A percentile compares a stretch with the other conserved stretches of the same genome.
These are phyloP conservation scores for Simmondsia chinensis DNA, from an alignment of 148 eudicot species.

Conservation along the genomic window DNA sequence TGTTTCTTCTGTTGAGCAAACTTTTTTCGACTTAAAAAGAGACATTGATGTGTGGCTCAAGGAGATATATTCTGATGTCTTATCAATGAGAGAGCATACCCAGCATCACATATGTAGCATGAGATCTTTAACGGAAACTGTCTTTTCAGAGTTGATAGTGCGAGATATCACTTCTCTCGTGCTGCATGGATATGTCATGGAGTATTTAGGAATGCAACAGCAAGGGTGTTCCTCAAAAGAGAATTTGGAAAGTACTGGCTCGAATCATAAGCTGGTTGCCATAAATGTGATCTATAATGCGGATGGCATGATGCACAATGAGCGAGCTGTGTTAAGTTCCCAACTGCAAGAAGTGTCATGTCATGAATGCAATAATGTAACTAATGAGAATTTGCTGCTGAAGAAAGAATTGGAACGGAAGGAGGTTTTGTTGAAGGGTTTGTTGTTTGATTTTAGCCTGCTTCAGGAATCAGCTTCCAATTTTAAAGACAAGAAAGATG, in stretches of 20 bases:
- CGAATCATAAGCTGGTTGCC: no score
- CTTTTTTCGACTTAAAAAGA: constrained; percentile 25
- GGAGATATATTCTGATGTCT: constrained; percentile 24
- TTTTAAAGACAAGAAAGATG: constrained; percentile 43
- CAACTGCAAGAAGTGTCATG: no score
- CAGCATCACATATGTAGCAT: constrained; percentile 15
- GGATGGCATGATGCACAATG: no score
- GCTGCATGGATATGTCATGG: constrained; percentile 18
- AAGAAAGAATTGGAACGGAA: constrained; percentile 41
- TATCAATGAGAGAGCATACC: constrained; percentile 18
- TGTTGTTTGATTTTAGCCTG: constrained; percentile 54
- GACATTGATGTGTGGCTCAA: constrained; percentile 29
- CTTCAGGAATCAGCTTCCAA: constrained; percentile 52
- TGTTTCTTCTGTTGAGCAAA: constrained; percentile 24
- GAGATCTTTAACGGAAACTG: constrained; percentile 28
- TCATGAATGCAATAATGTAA: no score
- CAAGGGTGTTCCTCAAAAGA: no score
- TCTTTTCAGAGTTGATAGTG: constrained; percentile 21
- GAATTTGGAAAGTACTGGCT: no score
- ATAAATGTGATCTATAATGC: no score
- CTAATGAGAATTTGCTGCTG: constrained; percentile 23
- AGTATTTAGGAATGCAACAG: constrained; percentile 10
- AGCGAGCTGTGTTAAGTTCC: no score
- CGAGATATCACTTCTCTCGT: constrained; percentile 21
- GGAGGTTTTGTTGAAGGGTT: constrained; percentile 41